phyloP scores from a whole-genome alignment of 352 stramenopile genomes.

The Pythium guiyangense region DNA sequence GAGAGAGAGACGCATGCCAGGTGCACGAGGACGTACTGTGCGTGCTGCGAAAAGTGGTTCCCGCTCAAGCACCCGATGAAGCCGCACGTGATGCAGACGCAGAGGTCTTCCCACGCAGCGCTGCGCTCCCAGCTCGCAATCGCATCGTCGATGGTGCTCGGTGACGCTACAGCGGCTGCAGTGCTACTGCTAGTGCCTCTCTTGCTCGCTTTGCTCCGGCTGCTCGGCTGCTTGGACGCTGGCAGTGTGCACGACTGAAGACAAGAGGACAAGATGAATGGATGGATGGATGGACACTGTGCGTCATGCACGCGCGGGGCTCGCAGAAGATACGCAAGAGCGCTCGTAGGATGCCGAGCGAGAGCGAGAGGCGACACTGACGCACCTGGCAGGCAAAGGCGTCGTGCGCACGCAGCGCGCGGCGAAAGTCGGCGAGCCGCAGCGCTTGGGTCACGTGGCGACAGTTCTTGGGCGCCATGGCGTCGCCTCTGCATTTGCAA shows the following conservation, averaged over 20 bases:
- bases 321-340: no score
- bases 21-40: conserved; percentile 25
- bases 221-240: neutral
- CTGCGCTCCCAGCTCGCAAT: conserved; percentile 32
- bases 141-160: neutral
- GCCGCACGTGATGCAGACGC: conserved; percentile 55
- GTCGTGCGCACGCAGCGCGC: conserved; percentile 42
- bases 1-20: no score
- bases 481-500: neutral
- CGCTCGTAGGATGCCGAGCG: no score
- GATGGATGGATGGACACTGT: no score
- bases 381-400: conserved; percentile 36
- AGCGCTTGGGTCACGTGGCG: conserved; percentile 54
- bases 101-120: conserved; percentile 29
- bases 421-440: conserved; percentile 40
- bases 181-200: neutral
- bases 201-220: neutral
- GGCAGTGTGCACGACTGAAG: neutral
- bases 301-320: no score
- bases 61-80: conserved; percentile 51
- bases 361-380: neutral
- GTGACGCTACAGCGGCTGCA: neutral
- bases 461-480: conserved; percentile 36
- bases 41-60: conserved; percentile 49
- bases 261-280: neutral